Conservation (phyloP, 78 protist genomes). For the Mastigamoeba balamuthi region DNA sequence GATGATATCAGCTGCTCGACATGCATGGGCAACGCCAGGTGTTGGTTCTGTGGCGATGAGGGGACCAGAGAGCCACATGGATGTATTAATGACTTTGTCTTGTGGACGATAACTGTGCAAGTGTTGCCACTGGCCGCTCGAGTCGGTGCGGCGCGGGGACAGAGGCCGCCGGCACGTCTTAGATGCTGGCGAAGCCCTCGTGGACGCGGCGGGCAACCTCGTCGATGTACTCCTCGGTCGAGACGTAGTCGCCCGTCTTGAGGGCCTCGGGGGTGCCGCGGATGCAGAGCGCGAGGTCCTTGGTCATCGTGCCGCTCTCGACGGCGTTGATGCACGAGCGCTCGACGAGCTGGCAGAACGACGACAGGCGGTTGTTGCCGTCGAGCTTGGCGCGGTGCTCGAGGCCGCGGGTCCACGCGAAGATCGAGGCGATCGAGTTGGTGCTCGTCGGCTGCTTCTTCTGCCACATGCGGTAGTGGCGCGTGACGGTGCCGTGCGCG, state of each 20-base stretch:
- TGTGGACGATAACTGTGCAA: no score
- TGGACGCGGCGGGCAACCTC: constrained; percentile 7
- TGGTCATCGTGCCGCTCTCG: constrained; percentile 64
- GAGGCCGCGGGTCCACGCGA: constrained; percentile 91
- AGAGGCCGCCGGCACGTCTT: no score
- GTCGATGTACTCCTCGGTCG: constrained; percentile 38
- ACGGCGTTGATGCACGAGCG: constrained; percentile 34
- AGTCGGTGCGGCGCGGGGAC: no score
- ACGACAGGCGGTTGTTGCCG: constrained; percentile 38
- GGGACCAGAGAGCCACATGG: no score
- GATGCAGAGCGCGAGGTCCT: constrained; percentile 61
- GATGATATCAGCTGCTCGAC: no score
- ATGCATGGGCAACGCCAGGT: no score
- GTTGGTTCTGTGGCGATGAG: no score
- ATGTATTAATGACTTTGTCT: no score
- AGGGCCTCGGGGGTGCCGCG: constrained; percentile 12
- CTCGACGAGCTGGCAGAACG: constrained; percentile 44
- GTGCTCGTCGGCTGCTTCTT: constrained; percentile 71
- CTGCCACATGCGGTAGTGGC: constrained; percentile 75
- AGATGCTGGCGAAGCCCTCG: no score
- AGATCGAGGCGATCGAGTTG: constrained; percentile 84
- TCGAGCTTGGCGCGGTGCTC: constrained; percentile 82
- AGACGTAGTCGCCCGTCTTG: constrained; percentile 13
- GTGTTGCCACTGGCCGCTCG: no score
- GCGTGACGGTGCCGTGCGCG: constrained; percentile 93